Evolutionary conservation across 2,329 filamentous ascomycete genomes (phyloP), one percentile per base, ranked within the genome.

Genomic region (Stachybotrys echinatus): DNA sequence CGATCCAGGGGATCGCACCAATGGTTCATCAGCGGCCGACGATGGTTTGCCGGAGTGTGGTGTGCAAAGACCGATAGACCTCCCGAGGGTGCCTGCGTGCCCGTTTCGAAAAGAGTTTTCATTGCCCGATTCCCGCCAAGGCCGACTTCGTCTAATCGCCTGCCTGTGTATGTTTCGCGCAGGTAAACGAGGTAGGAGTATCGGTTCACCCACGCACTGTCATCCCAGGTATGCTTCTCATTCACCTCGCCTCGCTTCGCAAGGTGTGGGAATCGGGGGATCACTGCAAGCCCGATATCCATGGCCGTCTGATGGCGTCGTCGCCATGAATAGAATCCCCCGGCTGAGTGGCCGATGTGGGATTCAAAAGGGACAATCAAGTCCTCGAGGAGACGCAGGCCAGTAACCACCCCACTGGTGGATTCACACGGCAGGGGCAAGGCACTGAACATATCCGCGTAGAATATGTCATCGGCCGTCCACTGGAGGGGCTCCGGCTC

Each of bases 281-380:
- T 45, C 12, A 42, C 39, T 1, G 46, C 44, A 3, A 57, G 37
- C 3, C 53, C 54, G 2, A 42, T 21, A 5, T 59, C 52, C 52
- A 63, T 60, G 19, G 60, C 61, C 19, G 19, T 22, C 47, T 61
- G 56, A 48, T 62, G 60, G 10, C 55, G 57, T 5, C 40, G 37
- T 8, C 52, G 45, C 52, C 57, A 61, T 5, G 48, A 42, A 4
- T 46, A 38, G 45, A 63, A 61, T 7, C 60, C 60, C 5, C 34
- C 42, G 31, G 60, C 57, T 27, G 50, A 55, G 48, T 58, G 56
- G 12, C 44, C 43, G 22, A 62, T 61, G 47, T 53, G 52, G 3
- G 34, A 39, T 40, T 63, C 60, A 23, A 63, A 61, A 12, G 45
- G 19, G 19, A 52, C 45, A 12, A 63, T 59, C 39, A 56, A 45